A percentile compares a stretch with the other conserved stretches of the same genome.
Conservation (phyloP, 176 grass and related monocot species). For the Tillandsia fasciculata region DNA sequence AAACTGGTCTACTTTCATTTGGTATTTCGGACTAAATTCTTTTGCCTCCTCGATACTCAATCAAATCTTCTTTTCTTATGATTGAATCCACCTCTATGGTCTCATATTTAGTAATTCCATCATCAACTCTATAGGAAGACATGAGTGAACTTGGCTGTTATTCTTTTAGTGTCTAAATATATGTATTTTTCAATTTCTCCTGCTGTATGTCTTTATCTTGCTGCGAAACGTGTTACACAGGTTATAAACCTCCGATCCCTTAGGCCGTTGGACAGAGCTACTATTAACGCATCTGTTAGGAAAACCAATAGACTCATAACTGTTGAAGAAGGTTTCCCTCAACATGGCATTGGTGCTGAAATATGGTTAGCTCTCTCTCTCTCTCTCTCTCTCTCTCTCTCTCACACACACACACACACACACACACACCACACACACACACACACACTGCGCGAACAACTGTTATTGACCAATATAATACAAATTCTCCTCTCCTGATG, state of each 20-base stretch:
- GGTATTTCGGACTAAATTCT: too few relatives aligned
- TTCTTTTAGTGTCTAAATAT: conserved; percentile 18
- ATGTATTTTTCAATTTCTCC: not conserved
- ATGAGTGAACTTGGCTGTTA: not conserved
- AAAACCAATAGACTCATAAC: conserved; percentile 88
- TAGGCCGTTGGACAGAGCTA: conserved; percentile 69
- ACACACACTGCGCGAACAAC: not conserved
- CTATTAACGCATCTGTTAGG: conserved; percentile 88
- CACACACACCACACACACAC: not conserved
- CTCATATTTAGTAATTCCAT: not conserved
- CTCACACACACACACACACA: not conserved
- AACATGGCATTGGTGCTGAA: conserved; percentile 87
- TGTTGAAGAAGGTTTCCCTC: conserved; percentile 90
- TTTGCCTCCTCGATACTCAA: too few relatives aligned
- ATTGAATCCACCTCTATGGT: too few relatives aligned
- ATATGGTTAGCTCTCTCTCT: conserved; percentile 52
- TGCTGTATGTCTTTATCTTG: not conserved
- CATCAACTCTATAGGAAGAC: not conserved
- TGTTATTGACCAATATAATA: too few relatives aligned
- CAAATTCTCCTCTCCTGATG: too few relatives aligned
- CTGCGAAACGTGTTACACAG: conserved; percentile 26
- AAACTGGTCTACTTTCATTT: too few relatives aligned
- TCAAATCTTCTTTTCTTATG: too few relatives aligned
- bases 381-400: not conserved
- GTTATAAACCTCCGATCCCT: conserved; percentile 94